Evolutionary conservation across 129 eudicot genomes (phyloP).

Genomic region (Artemisia argyi): DNA sequence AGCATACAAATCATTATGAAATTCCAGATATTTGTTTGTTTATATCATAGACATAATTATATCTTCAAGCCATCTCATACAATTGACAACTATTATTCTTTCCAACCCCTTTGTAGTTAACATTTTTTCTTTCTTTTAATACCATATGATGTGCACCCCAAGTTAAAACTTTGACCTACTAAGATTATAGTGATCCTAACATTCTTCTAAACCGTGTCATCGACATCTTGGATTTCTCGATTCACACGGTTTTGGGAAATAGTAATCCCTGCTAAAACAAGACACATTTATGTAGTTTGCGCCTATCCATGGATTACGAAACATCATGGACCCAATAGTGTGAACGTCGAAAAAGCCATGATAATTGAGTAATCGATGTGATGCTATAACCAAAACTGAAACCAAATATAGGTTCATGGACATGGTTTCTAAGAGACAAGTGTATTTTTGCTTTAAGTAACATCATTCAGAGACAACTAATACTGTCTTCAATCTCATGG

Average conservation of each 20-base stretch:
- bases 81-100: constrained; percentile 10
- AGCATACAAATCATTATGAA: not conserved
- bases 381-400: not conserved
- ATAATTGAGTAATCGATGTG: not conserved
- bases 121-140: not conserved
- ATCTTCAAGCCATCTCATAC: constrained; percentile 17
- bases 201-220: not conserved
- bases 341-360: not conserved
- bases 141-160: not conserved
- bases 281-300: not conserved
- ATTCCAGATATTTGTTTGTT: not conserved
- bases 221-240: not conserved
- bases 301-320: not conserved
- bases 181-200: not conserved
- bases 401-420: not conserved
- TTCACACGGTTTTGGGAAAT: not conserved
- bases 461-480: constrained; percentile 14
- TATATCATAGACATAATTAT: not conserved
- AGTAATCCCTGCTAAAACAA: not conserved
- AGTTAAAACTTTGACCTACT: not conserved
- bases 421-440: not conserved
- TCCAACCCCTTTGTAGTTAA: not conserved
- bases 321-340: not conserved
- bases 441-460: constrained; percentile 11
- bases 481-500: constrained; percentile 10